Percentiles rank a stretch among this genome's conserved stretches.
These are phyloP conservation scores for Lyophyllum decastes DNA, from an alignment of 768 basidiomycete genomes.

Conservation along the genomic window DNA sequence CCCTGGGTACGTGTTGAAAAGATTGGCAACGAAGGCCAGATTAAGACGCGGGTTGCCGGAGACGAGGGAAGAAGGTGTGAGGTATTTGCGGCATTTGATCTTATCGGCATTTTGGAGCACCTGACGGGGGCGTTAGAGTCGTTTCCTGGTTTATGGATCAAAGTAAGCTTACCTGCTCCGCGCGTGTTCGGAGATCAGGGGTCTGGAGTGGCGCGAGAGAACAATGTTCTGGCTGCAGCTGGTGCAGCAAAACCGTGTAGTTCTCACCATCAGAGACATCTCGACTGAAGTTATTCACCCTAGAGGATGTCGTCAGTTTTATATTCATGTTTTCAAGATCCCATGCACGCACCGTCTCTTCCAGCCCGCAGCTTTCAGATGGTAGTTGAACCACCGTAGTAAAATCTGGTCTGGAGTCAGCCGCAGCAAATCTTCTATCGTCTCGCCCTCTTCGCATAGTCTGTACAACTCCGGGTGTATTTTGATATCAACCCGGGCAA, in stretches of 20 bases:
- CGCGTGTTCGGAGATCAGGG: slow-evolving; percentile 75
- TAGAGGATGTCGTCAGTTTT: slow-evolving; percentile 31
- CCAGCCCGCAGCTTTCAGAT: slow-evolving; percentile 95
- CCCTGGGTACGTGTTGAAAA: slow-evolving; percentile 97
- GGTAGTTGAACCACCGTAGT: slow-evolving; percentile 99
- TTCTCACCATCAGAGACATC: slow-evolving; percentile 98
- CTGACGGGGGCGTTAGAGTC: slow-evolving; percentile 23
- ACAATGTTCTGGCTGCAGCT: slow-evolving; percentile 93
- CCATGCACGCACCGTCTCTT: slow-evolving; percentile 60
- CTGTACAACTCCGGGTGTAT: slow-evolving; percentile 96
- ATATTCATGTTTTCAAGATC: no score
- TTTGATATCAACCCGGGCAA: slow-evolving; percentile 97
- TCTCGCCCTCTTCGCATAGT: slow-evolving; percentile 95
- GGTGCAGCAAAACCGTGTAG: slow-evolving; percentile 94
- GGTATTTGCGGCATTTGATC: slow-evolving; percentile 95
- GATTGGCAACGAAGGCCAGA: slow-evolving; percentile 96
- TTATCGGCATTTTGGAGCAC: slow-evolving; percentile 91
- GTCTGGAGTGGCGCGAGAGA: slow-evolving; percentile 91
- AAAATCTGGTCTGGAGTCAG: slow-evolving; percentile 97
- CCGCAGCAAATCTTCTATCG: slow-evolving; percentile 90
- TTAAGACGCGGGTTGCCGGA: slow-evolving; percentile 96
- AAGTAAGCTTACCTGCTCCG: slow-evolving; percentile 62
- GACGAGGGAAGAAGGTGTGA: slow-evolving; percentile 88
- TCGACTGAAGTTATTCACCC: slow-evolving; percentile 96
- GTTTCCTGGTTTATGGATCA: neutral